Base-by-base conservation (phyloP, 2,329 filamentous ascomycete species). In the Xylaria sp. region DNA sequence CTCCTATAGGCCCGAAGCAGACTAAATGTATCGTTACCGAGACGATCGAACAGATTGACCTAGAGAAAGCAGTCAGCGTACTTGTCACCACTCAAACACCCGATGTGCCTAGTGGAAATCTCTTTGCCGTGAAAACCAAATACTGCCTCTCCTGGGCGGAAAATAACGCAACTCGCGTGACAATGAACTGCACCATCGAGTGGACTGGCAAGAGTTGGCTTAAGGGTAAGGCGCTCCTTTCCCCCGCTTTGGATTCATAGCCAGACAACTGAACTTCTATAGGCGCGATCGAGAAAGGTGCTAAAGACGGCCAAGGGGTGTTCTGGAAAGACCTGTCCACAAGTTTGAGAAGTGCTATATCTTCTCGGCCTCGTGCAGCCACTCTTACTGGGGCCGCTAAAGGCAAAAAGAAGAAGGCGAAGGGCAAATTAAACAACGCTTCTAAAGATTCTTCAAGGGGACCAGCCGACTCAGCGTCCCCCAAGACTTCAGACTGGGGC, bases 191-290 rank as follows among this genome's bases (percentile, higher is more conserved):
- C 75, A 90, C 88, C 2, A 91, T 97, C 45, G 96, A 99, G 73
- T 99, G 96, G 96, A 89, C 90, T 3, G 94, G 94, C 70, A 99
- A 98, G 83, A 97, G 94, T 80, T 99, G 95, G 95, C 80, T 99
- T 47, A 97, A 95, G 81, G 92, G 94, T 96, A 81, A 74, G 82
- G 38, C 54, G 67, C 33, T 66, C 58, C 35, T 47, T 4, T 28
- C 51, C 0, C 11, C 40, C 19, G n/a, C n/a, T n/a, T 46, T n/a
- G 14, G 23, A 19, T 42, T 25, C 35, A 1, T n/a, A 12, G 11
- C 14, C 8, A 25, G 28, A 17, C 51, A 62, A 52, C 76, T 81
- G 67, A 82, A 61, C 35, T 52, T 55, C 45, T 37, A 68, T 28
- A 97, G 93, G 91, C 66, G 92, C 95, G 2, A 99, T 99, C 70